A percentile compares a stretch with the other conserved stretches of the same genome.
Conservation (phyloP, 2,329 filamentous ascomycete genomes). For the Hansfordia pulvinata region DNA sequence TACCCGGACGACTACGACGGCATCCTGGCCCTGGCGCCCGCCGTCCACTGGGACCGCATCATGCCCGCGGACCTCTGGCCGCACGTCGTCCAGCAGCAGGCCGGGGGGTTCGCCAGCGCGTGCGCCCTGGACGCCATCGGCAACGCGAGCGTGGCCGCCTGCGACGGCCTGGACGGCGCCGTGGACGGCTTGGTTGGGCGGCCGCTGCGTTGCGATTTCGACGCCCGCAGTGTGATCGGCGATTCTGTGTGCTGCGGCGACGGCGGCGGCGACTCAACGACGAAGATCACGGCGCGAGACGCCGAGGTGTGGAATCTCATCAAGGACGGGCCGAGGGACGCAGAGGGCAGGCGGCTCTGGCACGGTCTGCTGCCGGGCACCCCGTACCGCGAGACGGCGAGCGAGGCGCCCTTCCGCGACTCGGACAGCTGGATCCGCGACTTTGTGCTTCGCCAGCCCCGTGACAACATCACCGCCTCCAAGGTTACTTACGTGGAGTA, state of each 20-base stretch:
- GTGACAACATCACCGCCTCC: conserved; percentile 14
- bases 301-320: conserved; percentile 12
- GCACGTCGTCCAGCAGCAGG: conserved; percentile 22
- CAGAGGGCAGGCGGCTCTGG: conserved; percentile 7
- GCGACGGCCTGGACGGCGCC: conserved; percentile 25
- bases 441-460: conserved; percentile 12
- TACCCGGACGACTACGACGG: conserved; percentile 39
- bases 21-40: conserved; percentile 28
- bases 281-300: conserved; percentile 22
- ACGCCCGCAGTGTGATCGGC: conserved; percentile 12
- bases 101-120: conserved; percentile 25
- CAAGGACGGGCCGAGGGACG: conserved; percentile 7
- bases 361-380: conserved; percentile 6
- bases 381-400: neutral
- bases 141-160: conserved; percentile 6
- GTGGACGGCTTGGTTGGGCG: conserved; percentile 26
- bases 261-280: too few species aligned
- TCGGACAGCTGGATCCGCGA: conserved; percentile 9
- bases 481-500: conserved; percentile 14
- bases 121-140: conserved; percentile 20
- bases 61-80: too few species aligned
- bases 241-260: neutral
- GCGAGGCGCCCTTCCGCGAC: conserved; percentile 7
- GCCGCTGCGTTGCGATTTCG: conserved; percentile 21
- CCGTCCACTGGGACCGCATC: conserved; percentile 11